phyloP scores from a whole-genome alignment of 495 filamentous ascomycete species.

The Xylaria flabelliformis region DNA sequence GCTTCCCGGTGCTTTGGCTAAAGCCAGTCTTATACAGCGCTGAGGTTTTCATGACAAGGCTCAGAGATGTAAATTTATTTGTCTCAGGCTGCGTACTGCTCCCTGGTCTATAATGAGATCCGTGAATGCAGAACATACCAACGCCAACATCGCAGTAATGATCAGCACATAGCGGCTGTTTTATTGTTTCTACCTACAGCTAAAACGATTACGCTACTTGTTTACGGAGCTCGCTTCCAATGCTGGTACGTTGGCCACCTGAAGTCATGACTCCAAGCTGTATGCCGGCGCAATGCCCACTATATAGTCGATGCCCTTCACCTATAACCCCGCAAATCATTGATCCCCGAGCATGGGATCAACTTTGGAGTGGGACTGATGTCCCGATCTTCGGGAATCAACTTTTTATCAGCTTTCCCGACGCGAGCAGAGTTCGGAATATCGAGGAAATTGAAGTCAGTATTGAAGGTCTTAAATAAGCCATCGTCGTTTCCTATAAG shows the following conservation, averaged over 20 bases:
- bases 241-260: too few species aligned
- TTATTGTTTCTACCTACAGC: not conserved
- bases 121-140: slow-evolving; percentile 2
- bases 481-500: not conserved
- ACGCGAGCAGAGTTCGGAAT: not conserved
- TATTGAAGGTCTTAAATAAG: not conserved
- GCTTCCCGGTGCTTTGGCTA: not conserved
- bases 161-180: not conserved
- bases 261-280: not conserved
- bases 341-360: not conserved
- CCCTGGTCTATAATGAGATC: slow-evolving; percentile 17
- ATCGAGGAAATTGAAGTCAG: not conserved
- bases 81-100: slow-evolving; percentile 14
- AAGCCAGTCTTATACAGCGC: slow-evolving; percentile 7
- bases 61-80: slow-evolving; percentile 11
- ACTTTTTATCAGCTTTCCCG: not conserved
- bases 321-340: not conserved
- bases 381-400: slow-evolving; percentile 18
- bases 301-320: not conserved
- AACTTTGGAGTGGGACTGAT: not conserved
- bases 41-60: not conserved
- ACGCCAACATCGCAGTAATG: not conserved
- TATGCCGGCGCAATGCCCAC: not conserved
- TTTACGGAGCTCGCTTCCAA: not conserved
- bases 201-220: not conserved